Evolutionary conservation across 306 rosid species (phyloP).

Genomic region (Leucaena leucocephala): DNA sequence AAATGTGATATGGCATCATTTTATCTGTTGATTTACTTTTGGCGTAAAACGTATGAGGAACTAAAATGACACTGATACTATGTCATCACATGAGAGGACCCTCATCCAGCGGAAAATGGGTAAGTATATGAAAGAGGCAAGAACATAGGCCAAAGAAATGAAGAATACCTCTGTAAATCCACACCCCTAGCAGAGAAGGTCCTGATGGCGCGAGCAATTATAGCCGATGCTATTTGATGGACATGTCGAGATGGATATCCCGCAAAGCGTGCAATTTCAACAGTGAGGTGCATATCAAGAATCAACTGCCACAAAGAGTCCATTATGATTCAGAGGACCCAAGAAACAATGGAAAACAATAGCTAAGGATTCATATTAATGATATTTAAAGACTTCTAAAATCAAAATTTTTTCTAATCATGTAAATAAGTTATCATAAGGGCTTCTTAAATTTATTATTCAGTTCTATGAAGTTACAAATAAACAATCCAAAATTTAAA

Average conservation of each 20-base stretch:
- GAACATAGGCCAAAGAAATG: constrained; percentile 30
- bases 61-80: neutral
- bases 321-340: constrained; percentile 31
- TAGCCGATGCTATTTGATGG: constrained; percentile 91
- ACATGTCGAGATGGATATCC: constrained; percentile 87
- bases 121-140: constrained; percentile 27
- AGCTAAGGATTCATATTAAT: neutral
- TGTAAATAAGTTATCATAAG: neutral
- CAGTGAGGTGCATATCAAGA: constrained; percentile 98
- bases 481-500: neutral
- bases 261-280: constrained; percentile 90
- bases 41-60: neutral
- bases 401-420: neutral
- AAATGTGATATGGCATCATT: neutral
- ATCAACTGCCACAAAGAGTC: constrained; percentile 66
- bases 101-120: neutral
- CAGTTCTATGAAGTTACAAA: neutral
- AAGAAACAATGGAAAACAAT: neutral
- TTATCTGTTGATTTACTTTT: neutral
- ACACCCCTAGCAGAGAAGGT: constrained; percentile 88
- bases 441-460: neutral
- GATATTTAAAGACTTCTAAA: neutral
- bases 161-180: constrained; percentile 71
- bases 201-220: constrained; percentile 87
- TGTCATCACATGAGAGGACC: neutral